Evolutionary conservation across 164 flowering plant genomes (phyloP), one percentile per base, ranked within the genome.

Genomic region (Pachysandra terminalis): DNA sequence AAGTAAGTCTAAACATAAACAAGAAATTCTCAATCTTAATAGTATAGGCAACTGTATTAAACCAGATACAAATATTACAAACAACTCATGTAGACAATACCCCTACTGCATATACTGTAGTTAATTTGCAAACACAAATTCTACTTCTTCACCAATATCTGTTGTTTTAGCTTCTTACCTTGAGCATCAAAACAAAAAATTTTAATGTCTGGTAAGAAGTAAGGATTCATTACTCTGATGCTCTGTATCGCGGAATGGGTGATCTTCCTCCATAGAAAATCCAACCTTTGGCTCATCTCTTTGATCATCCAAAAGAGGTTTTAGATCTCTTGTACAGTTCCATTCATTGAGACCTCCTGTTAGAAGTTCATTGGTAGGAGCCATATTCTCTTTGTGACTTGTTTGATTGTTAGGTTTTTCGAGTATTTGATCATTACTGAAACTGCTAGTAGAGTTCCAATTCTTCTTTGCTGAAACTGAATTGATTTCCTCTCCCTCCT

Each of bases 231-330:
- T 66, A n/a, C 76, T 71, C 63, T 64, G 76, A 28, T 74, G 69
- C 57, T 80, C 85, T 8, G 68, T 35, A 7, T 67, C 71, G 56
- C 24, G 70, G 75, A 89, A 89, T 5, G 97, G 97, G 59, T 86
- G 91, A 77, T 81, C 82, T 32, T 81, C 86, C 54, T 82, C 87
- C 14, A 48, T 32, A 1, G 68, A 58, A 56, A 23, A 37, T 52
- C 23, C 70, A 25, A 49, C 57, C 64, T 64, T 67, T 12, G 28
- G 19, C n/a, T 80, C 75, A 23, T 64, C 68, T 16, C 71, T 79
- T 56, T 65, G 63, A 59, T 61, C 72, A 59, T 27, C 74, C 68
- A 83, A 56, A 48, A 89, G 80, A 26, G 83, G 78, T 21, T 77
- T 82, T 35, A 79, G 69, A 65, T 81, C 87, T 25, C 40, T 72